These are phyloP conservation scores for Fusarium illudens DNA, from an alignment of 2,329 filamentous ascomycete genomes.

Conservation along the genomic window DNA sequence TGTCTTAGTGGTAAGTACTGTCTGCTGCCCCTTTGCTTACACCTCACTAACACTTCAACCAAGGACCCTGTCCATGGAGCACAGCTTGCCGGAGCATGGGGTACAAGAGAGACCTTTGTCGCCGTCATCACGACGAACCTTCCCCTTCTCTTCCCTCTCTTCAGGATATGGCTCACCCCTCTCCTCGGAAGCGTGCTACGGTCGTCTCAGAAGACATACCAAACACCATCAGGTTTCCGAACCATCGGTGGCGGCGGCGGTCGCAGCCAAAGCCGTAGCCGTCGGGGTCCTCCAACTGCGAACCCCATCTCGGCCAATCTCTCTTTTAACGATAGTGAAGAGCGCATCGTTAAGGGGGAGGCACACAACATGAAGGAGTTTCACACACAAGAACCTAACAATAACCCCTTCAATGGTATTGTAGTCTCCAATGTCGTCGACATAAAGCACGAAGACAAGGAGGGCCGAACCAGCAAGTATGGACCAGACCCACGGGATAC, in stretches of 20 bases:
- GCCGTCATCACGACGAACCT: slow-evolving; percentile 53
- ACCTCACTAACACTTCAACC: neutral
- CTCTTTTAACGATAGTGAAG: slow-evolving; percentile 50
- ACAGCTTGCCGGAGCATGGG: slow-evolving; percentile 50
- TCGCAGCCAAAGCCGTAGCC: slow-evolving; percentile 41
- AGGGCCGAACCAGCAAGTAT: slow-evolving; percentile 1
- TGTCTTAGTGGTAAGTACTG: slow-evolving; percentile 46
- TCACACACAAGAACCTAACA: slow-evolving; percentile 16
- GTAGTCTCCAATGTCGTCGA: slow-evolving; percentile 54
- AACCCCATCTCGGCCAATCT: slow-evolving; percentile 49
- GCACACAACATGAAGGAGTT: slow-evolving; percentile 47
- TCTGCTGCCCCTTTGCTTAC: neutral
- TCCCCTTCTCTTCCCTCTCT: slow-evolving; percentile 54
- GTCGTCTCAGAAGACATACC: slow-evolving; percentile 49
- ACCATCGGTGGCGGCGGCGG: slow-evolving; percentile 53
- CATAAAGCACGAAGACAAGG: slow-evolving; percentile 41
- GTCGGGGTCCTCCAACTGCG: slow-evolving; percentile 44
- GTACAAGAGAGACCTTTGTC: slow-evolving; percentile 53
- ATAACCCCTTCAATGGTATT: slow-evolving; percentile 43
- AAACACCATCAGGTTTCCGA: slow-evolving; percentile 49
- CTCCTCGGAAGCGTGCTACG: slow-evolving; percentile 43
- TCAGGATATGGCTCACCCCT: slow-evolving; percentile 51
- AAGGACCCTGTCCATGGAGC: slow-evolving; percentile 51
- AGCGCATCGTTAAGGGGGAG: slow-evolving; percentile 55
- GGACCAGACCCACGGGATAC: neutral